Conservation (phyloP, 148 eudicot genomes). For the Nepenthes gracilis region DNA sequence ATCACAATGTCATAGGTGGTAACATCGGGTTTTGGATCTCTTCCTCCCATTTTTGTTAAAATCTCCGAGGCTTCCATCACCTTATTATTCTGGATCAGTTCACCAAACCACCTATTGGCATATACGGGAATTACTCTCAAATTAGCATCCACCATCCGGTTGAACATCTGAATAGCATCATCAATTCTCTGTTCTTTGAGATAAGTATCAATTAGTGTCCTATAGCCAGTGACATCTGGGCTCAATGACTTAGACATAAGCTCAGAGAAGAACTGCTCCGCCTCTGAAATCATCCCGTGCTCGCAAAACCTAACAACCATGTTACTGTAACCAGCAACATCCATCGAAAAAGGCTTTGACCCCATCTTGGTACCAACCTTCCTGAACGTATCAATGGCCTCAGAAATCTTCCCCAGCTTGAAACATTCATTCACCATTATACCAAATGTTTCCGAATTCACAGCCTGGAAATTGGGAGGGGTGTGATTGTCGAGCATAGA, state of each 20-base stretch:
- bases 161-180: conserved; percentile 48
- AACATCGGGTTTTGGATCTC: conserved; percentile 73
- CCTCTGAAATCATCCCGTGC: conserved; percentile 66
- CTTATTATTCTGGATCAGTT: conserved; percentile 48
- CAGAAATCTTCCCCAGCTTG: conserved; percentile 37
- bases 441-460: conserved; percentile 29
- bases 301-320: conserved; percentile 58
- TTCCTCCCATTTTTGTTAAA: conserved; percentile 57
- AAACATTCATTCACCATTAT: conserved; percentile 41
- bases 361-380: conserved; percentile 42
- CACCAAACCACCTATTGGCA: conserved; percentile 65
- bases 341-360: conserved; percentile 82
- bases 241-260: conserved; percentile 55
- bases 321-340: conserved; percentile 74
- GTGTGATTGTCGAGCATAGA: conserved; percentile 37
- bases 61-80: conserved; percentile 41
- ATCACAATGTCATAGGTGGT: conserved; percentile 65
- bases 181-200: conserved; percentile 50
- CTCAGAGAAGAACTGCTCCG: conserved; percentile 55
- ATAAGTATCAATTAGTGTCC: conserved; percentile 66
- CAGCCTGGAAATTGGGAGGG: conserved; percentile 34
- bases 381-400: conserved; percentile 61
- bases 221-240: conserved; percentile 77
- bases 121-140: conserved; percentile 69
- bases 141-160: conserved; percentile 59